phyloP scores from a whole-genome alignment of 1,284 basidiomycete genomes.

The Stereum hirsutum region DNA sequence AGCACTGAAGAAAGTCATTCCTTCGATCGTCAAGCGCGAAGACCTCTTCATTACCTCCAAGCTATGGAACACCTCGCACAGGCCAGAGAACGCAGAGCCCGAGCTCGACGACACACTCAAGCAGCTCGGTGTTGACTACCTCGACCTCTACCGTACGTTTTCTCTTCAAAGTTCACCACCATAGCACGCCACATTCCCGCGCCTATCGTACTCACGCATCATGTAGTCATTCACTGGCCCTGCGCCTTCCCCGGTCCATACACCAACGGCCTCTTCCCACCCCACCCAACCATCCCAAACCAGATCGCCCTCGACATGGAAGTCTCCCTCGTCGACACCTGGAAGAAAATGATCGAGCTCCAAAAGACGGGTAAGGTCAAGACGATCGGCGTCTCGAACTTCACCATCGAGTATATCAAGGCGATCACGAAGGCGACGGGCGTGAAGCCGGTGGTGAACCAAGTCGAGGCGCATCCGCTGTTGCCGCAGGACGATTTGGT shows the following conservation, averaged over 20 bases:
- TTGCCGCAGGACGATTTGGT: conserved; percentile 66
- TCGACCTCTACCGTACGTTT: conserved; percentile 68
- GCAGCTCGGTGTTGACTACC: conserved; percentile 63
- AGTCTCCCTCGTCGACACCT: conserved; percentile 68
- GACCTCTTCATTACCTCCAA: conserved; percentile 84
- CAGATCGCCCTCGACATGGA: conserved; percentile 48
- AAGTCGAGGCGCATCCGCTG: conserved; percentile 80
- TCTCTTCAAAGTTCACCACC: background rate
- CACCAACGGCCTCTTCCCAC: conserved; percentile 44
- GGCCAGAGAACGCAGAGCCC: conserved; percentile 54
- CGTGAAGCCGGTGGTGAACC: conserved; percentile 72
- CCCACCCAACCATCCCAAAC: conserved; percentile 32
- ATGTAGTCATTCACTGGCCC: conserved; percentile 81
- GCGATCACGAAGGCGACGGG: conserved; percentile 69
- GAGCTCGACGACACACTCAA: conserved; percentile 70
- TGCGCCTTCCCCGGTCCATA: conserved; percentile 61
- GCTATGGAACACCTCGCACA: conserved; percentile 67
- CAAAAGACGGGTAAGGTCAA: conserved; percentile 40
- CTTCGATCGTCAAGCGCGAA: conserved; percentile 70
- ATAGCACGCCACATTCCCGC: background rate
- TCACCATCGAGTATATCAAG: conserved; percentile 57
- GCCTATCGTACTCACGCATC: background rate
- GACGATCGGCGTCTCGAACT: conserved; percentile 77
- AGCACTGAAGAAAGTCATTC: conserved; percentile 71
- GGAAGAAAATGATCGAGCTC: conserved; percentile 72